A percentile compares a stretch with the other conserved stretches of the same genome.
These are phyloP conservation scores for Vaccinium myrtillus DNA, from an alignment of 148 eudicot species.

Conservation along the genomic window DNA sequence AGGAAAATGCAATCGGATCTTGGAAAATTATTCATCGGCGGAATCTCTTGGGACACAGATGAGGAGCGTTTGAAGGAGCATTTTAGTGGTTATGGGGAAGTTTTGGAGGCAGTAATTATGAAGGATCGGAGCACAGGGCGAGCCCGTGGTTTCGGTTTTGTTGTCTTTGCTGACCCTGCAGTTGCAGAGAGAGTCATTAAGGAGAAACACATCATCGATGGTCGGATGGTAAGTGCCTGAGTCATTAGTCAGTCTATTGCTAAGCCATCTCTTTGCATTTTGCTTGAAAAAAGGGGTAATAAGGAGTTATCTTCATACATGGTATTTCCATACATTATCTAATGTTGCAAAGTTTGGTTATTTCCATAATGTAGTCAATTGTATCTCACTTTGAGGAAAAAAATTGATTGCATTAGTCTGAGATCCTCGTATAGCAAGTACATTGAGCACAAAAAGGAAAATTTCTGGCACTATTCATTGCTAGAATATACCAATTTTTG, in stretches of 20 bases:
- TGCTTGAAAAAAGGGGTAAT: neutral
- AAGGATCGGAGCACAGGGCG: slow-evolving; percentile 85
- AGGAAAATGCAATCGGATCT: slow-evolving; percentile 79
- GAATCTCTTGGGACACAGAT: slow-evolving; percentile 86
- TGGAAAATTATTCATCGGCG: slow-evolving; percentile 81
- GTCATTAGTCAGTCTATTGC: neutral
- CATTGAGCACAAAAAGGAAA: neutral
- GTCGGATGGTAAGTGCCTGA: slow-evolving; percentile 60
- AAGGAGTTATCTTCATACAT: neutral
- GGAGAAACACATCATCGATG: slow-evolving; percentile 83
- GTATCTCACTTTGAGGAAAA: neutral
- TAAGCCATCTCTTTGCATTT: neutral
- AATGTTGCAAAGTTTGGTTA: neutral
- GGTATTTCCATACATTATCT: neutral
- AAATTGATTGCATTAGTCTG: neutral
- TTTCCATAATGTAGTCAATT: neutral
- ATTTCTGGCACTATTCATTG: neutral
- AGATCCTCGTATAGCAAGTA: neutral
- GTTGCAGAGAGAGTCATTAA: slow-evolving; percentile 72
- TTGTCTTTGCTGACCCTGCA: slow-evolving; percentile 70
- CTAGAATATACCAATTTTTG: neutral
- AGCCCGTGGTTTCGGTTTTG: slow-evolving; percentile 85
- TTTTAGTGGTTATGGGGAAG: slow-evolving; percentile 69
- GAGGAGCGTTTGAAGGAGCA: slow-evolving; percentile 81
- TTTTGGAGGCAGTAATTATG: slow-evolving; percentile 83